Percentiles rank a stretch among this genome's conserved stretches.
phyloP scores from a whole-genome alignment of 768 basidiomycete species.

The Termitomyces sp. region DNA sequence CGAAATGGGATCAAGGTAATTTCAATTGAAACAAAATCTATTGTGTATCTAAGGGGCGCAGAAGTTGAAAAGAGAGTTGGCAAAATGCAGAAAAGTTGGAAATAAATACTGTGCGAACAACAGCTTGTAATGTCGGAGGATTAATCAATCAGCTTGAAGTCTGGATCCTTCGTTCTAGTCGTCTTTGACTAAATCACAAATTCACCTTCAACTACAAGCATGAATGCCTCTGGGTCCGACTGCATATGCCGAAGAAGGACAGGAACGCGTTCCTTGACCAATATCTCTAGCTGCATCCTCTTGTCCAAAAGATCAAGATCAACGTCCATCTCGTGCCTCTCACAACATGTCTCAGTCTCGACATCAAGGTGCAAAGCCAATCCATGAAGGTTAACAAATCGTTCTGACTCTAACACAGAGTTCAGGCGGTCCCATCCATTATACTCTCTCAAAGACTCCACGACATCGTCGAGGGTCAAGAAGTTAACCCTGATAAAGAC shows the following conservation, averaged over 20 bases:
- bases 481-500: neutral
- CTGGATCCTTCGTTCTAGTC: neutral
- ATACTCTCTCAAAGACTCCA: neutral
- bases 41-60: neutral
- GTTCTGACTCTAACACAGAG: neutral
- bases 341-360: neutral
- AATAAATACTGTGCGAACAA: neutral
- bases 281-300: neutral
- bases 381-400: neutral
- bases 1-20: neutral
- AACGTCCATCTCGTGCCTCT: neutral
- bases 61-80: neutral
- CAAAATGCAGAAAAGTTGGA: too few species aligned
- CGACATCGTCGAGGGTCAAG: neutral
- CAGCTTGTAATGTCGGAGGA: neutral
- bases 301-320: neutral
- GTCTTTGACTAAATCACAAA: neutral
- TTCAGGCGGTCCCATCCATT: constrained; percentile 1
- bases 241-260: neutral
- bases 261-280: neutral
- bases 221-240: neutral
- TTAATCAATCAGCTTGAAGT: neutral
- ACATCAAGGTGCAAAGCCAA: neutral
- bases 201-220: neutral
- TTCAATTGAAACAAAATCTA: neutral